Conservation (phyloP, 257 asterid species). For the Plantago major region DNA sequence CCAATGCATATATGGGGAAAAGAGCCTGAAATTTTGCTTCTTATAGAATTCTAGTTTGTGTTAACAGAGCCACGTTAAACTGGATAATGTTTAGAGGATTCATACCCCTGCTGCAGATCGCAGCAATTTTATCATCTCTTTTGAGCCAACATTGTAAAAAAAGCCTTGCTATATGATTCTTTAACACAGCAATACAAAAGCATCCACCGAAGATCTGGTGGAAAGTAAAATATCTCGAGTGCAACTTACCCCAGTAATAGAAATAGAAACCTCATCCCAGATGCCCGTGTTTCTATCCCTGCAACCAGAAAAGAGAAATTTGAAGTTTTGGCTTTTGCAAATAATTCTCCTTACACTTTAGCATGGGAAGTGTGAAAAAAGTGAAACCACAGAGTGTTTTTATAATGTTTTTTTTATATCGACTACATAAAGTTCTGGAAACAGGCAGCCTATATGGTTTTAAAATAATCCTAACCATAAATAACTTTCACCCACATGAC, state of each 20-base stretch:
- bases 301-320: constrained; percentile 21
- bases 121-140: constrained; percentile 6
- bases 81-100: neutral
- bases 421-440: no score
- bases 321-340: constrained; percentile 16
- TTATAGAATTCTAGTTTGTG: neutral
- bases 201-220: neutral
- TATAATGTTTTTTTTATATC: neutral
- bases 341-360: neutral
- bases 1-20: neutral
- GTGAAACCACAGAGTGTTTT: no score
- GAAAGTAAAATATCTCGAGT: neutral
- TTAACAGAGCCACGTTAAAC: neutral
- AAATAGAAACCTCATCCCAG: constrained; percentile 95
- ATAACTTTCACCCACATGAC: no score
- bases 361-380: no score
- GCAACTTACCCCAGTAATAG: constrained; percentile 82
- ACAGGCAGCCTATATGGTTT: no score
- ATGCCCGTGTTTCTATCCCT: constrained; percentile 99
- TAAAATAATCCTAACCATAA: no score
- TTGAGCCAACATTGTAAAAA: constrained; percentile 17
- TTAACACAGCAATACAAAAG: constrained; percentile 4
- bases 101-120: neutral
- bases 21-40: constrained; percentile 3
- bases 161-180: constrained; percentile 11